Percentiles rank a stretch among this genome's conserved stretches.
These are phyloP conservation scores for Candida orba DNA, from an alignment of 805 yeast species.

Conservation along the genomic window DNA sequence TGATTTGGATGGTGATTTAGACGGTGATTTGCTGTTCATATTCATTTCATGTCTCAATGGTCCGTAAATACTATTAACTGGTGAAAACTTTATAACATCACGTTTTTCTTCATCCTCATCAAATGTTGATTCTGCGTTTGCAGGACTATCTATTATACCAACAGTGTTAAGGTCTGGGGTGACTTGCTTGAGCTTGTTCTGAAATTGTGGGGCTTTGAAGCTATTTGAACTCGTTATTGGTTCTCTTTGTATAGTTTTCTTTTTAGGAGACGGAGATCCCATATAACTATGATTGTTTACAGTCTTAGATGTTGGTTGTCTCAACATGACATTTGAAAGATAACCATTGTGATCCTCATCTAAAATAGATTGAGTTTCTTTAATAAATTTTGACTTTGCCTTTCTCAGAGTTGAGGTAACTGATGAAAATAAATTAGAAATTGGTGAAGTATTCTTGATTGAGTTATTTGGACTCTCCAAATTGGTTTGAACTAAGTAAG, in stretches of 20 bases:
- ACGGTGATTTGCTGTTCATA: no score
- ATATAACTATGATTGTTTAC: not conserved
- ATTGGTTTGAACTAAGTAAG: slow-evolving; percentile 1
- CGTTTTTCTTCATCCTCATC: slow-evolving; percentile 11
- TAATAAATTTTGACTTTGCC: slow-evolving; percentile 17
- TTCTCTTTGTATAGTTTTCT: not conserved
- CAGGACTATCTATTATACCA: slow-evolving; percentile 5
- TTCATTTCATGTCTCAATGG: slow-evolving; percentile 21
- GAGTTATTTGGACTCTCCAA: slow-evolving; percentile 11
- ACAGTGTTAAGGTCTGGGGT: slow-evolving; percentile 1
- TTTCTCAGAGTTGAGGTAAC: slow-evolving; percentile 20
- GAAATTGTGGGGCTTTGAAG: slow-evolving; percentile 5
- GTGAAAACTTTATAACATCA: slow-evolving; percentile 18
- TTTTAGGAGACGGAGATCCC: slow-evolving; percentile 5
- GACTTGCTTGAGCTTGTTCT: not conserved
- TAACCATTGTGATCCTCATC: slow-evolving; percentile 5
- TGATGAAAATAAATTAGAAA: slow-evolving; percentile 20
- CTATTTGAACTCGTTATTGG: slow-evolving; percentile 8
- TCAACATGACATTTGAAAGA: slow-evolving; percentile 2
- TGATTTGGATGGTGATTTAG: no score
- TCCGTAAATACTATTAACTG: slow-evolving; percentile 24
- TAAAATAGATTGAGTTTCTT: slow-evolving; percentile 11
- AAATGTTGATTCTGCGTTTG: not conserved
- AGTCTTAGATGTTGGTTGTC: not conserved
- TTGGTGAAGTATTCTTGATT: slow-evolving; percentile 15